Evolutionary conservation across 192 early-diverging fungal species (phyloP), one percentile per base, ranked within the genome.

Genomic region (Coemansia sp.): DNA sequence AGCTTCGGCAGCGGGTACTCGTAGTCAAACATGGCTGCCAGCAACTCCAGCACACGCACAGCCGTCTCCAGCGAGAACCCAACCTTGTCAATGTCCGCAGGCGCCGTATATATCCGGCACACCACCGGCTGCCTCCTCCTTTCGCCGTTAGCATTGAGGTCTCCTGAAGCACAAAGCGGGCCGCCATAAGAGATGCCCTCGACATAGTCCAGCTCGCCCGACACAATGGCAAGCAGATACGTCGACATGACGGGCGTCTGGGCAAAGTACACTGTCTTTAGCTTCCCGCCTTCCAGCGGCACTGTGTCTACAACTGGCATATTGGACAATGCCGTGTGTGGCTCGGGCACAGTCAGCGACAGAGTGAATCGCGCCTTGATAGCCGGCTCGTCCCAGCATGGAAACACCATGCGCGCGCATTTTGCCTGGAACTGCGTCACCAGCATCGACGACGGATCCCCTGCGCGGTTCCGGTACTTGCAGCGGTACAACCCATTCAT

Each of bases 401-500:
- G 92, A 65, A 94, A 87, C 9, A 84, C 85, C 23, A 86, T 73
- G 10, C 92, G 85, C 38, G 83, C 83, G 65, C 89, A 83, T n/a
- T 88, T 86, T 2, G 89, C 85, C 70, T 94, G 89, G 64, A 92
- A 93, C 62, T 94, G 91, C 9, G 92, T 94, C 3, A 85, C 86
- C 20, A 86, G 84, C 86, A 94, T 86, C 57, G 81, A 62, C 66
- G 82, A 72, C 22, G 52, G 69, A 5, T 75, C 56, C 25, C 82
- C 91, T 36, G 78, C 69, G 10, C 69, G 73, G 62, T 87, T 84
- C 49, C 79, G 79, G 75, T 89, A 93, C 19, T 71, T 62, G 48
- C 84, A 85, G n/a, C 90, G 83, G 76, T 95, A 95, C 66, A 95
- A 90, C 0, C 92, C 92, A 45, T 86, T 81, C 90, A 95, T 89